Evolutionary conservation across 2,329 filamentous ascomycete species (phyloP).

Genomic region (Colletotrichum abscissum): DNA sequence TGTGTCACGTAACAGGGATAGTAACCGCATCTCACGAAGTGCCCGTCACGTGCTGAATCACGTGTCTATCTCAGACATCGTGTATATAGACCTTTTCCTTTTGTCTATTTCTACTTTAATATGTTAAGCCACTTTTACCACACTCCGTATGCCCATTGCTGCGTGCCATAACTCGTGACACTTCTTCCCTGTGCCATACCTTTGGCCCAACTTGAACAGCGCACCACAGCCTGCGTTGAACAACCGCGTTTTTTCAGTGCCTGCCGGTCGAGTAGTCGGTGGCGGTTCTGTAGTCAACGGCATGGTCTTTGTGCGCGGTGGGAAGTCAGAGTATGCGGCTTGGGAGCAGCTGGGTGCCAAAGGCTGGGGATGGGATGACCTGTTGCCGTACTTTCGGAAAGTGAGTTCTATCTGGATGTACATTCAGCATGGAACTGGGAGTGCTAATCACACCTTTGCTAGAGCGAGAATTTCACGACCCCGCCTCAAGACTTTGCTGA

Average conservation of each 20-base stretch:
- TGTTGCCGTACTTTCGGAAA: conserved; percentile 58
- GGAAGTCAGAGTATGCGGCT: conserved; percentile 50
- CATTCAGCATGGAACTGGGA: too few relatives aligned
- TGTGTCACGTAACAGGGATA: too few relatives aligned
- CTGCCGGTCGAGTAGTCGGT: conserved; percentile 47
- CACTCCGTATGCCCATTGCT: too few relatives aligned
- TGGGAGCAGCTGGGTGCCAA: conserved; percentile 58
- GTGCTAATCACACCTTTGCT: not conserved
- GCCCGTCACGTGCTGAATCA: too few relatives aligned
- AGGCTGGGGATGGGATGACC: conserved; percentile 49
- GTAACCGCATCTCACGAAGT: too few relatives aligned
- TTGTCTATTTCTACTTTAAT: too few relatives aligned
- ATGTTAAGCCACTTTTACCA: too few relatives aligned
- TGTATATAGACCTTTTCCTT: too few relatives aligned
- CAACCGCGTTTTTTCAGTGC: conserved; percentile 40
- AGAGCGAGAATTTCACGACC: conserved; percentile 36
- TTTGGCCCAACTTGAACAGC: conserved; percentile 42
- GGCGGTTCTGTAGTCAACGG: conserved; percentile 53
- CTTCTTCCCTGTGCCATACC: conserved; percentile 42
- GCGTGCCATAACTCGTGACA: too few relatives aligned
- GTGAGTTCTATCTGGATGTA: conserved; percentile 32
- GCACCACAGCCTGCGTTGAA: conserved; percentile 42
- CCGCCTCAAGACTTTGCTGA: conserved; percentile 27
- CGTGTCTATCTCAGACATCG: too few relatives aligned
- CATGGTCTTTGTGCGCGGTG: conserved; percentile 49